Base-by-base conservation (phyloP, 352 stramenopile species). In the Globisporangium emineosum region DNA sequence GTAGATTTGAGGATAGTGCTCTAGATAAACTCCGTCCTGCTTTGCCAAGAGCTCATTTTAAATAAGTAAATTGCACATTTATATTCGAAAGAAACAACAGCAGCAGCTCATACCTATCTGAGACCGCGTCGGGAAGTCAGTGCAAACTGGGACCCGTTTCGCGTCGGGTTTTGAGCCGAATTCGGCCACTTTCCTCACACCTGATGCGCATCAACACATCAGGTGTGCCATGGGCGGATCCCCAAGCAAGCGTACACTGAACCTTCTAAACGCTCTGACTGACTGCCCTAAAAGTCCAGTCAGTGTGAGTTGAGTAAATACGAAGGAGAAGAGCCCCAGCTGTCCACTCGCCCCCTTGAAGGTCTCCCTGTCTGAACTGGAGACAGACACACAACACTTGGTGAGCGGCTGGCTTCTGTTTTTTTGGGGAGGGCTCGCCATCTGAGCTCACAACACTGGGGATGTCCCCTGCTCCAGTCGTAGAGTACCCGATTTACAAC, bases 1-100 rank as follows among this genome's bases (percentile, higher is more conserved):
- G 78, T 90, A 81, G 55, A 4, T 33, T 35, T 19, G 37, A 35
- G 2, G 35, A n/a, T 49, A 43, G 19, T 17, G 25, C 30, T 35
- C 5, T 49, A 23, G 25, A 10, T 9, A n/a, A 23, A 60, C 5
- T 33, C 33, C n/a, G 33, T 52, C 45, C 45, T 47, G 51, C n/a
- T 37, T 33, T 57, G 3, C 42, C n/a, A 45, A 30, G 2, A 25
- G 33, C 33, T 40, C 29, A 12, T 62, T 29, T 43, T 55, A 62
- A 62, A 51, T 62, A 53, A 55, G 42, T 62, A 43, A 54, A 17
- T 52, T 23, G 40, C 55, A 62, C 57, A 62, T 62, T 45, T 54
- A 52, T 62, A 62, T 62, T 55, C 17, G 21, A 62, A 29, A 15
- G 55, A 25, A 5, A 17, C 17, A 33, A 6, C 32, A 32, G 29